These are phyloP conservation scores for Allantophomopsis cytisporea DNA, from an alignment of 2,329 filamentous ascomycete genomes.

Conservation along the genomic window DNA sequence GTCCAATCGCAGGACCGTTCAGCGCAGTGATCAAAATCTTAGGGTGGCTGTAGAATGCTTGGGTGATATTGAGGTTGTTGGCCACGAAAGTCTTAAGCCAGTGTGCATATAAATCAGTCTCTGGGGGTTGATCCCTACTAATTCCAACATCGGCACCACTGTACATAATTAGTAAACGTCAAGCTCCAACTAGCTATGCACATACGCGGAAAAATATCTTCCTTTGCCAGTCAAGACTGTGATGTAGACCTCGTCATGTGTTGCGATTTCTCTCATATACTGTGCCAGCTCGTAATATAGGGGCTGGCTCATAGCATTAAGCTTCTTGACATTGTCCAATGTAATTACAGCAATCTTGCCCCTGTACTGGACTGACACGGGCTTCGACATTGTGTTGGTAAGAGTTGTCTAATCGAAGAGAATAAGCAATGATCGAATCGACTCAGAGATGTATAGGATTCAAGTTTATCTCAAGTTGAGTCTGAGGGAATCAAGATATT, in stretches of 20 bases:
- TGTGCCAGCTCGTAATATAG: constrained; percentile 69
- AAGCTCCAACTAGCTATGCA: constrained; percentile 1
- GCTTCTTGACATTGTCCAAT: constrained; percentile 72
- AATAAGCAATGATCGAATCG: too few species aligned
- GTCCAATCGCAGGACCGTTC: constrained; percentile 82
- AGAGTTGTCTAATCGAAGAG: background rate
- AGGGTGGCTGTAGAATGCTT: constrained; percentile 83
- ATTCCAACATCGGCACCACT: constrained; percentile 71
- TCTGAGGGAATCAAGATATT: too few species aligned
- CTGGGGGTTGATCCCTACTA: constrained; percentile 25
- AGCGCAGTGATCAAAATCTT: constrained; percentile 87
- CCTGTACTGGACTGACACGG: constrained; percentile 37
- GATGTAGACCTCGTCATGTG: constrained; percentile 66
- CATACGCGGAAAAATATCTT: constrained; percentile 75
- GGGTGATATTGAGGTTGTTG: constrained; percentile 81
- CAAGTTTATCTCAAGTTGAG: too few species aligned
- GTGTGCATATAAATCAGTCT: constrained; percentile 27
- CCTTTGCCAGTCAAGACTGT: constrained; percentile 78
- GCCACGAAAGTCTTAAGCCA: constrained; percentile 62
- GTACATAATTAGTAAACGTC: constrained; percentile 1
- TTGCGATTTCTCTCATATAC: constrained; percentile 64
- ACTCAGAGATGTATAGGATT: too few species aligned
- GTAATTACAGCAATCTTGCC: constrained; percentile 73
- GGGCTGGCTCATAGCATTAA: constrained; percentile 63
- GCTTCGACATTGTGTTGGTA: constrained; percentile 8